Evolutionary conservation across 495 filamentous ascomycete species (phyloP), one percentile per base, ranked within the genome.

Genomic region (Penicillium desertorum): DNA sequence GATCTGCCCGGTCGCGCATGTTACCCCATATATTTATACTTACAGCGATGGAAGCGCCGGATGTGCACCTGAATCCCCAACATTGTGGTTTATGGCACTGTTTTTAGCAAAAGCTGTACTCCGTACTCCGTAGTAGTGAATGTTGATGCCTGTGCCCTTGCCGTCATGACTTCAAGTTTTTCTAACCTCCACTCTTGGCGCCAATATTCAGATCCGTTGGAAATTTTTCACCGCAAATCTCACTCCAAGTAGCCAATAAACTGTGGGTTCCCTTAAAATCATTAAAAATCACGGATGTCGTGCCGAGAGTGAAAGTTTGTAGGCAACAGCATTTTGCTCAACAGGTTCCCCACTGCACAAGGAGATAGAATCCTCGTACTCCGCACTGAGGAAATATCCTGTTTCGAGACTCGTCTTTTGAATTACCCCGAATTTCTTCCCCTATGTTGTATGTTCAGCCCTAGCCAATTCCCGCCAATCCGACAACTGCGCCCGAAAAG

Each of bases 91-190:
- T 6, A 7, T 37, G 20, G 12, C 23, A 50, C 45, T 17, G 12
- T 23, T 46, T 46, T 25, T 3, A 46, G 25, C 5, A 27, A 22
- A 44, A 12, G 4, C 16, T 17, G 36, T 39, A 39, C 10, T 29
- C 2, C 30, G 29, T 30, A 30, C 29, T 30, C 10, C 10, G 30
- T 32, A 32, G 4, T 5, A 25, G 48, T 39, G 17, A 59, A 61
- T 57, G 27, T 43, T 57, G 58, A 34, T 61, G 59, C 59, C 59
- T 59, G 23, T 23, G 32, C 43, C 30, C 42, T 45, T 42, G 56
- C 29, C 42, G 45, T 49, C 47, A 57, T 54, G 30, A 30, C 52
- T 41, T 43, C 51, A 54, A 47, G 22, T 41, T 29, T 36, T 37
- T 30, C 6, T 23, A 7, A 19, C 19, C 19, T 45, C 51, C 51